phyloP scores from a whole-genome alignment of 257 asterid genomes.

The Cruciata laevipes region DNA sequence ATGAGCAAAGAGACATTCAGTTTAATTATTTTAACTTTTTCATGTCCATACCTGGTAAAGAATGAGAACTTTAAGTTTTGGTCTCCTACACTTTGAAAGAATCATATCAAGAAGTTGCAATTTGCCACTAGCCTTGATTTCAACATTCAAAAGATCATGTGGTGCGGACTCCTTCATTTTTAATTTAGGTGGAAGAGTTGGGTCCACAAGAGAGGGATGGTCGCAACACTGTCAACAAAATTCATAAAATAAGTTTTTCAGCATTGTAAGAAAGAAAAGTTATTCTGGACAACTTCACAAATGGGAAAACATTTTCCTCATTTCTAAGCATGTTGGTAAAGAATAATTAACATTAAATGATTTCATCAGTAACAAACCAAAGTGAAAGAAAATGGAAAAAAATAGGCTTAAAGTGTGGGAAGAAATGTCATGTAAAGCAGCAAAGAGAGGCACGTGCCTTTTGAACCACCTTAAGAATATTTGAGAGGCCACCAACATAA shows the following conservation, averaged over 20 bases:
- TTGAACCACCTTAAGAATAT: constrained; percentile 52
- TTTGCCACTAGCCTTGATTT: too few relatives aligned
- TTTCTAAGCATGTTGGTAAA: neutral
- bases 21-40: too few relatives aligned
- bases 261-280: neutral
- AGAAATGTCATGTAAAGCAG: constrained; percentile 14
- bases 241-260: neutral
- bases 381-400: too few relatives aligned
- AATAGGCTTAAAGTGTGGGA: too few relatives aligned
- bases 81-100: constrained; percentile 52
- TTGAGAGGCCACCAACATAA: constrained; percentile 54
- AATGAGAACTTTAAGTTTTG: constrained; percentile 51
- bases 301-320: neutral
- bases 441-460: constrained; percentile 51
- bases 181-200: constrained; percentile 38
- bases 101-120: constrained; percentile 62
- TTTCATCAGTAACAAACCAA: neutral
- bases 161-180: constrained; percentile 37
- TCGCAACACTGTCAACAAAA: constrained; percentile 63
- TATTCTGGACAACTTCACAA: neutral
- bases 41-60: constrained; percentile 63
- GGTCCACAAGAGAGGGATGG: constrained; percentile 75
- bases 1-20: too few relatives aligned
- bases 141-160: constrained; percentile 42
- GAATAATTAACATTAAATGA: neutral